These are phyloP conservation scores for Leucocoprinus sp. DNA, from an alignment of 768 basidiomycete species.

Conservation along the genomic window DNA sequence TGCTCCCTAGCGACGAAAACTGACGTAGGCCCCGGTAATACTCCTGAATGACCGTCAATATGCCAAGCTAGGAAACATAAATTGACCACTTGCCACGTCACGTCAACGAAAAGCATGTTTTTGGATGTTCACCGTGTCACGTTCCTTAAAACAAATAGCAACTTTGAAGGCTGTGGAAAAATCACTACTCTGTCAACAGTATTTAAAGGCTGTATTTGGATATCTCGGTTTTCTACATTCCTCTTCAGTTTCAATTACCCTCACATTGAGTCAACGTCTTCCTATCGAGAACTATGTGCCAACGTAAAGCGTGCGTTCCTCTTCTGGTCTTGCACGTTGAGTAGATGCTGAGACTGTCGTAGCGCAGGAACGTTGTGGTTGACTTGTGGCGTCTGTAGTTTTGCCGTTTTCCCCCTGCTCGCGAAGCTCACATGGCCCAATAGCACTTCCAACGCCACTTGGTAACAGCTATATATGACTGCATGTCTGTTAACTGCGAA, in stretches of 20 bases:
- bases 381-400: slow-evolving; percentile 52
- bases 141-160: slow-evolving; percentile 8
- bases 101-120: too few species aligned
- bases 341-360: slow-evolving; percentile 12
- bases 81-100: too few species aligned
- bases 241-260: slow-evolving; percentile 1
- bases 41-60: too few species aligned
- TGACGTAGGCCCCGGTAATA: not conserved
- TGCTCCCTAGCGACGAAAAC: not conserved
- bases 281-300: slow-evolving; percentile 45
- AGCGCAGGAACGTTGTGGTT: slow-evolving; percentile 76
- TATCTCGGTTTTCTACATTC: slow-evolving; percentile 14
- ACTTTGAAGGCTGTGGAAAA: slow-evolving; percentile 11
- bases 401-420: slow-evolving; percentile 6
- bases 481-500: slow-evolving; percentile 56
- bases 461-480: slow-evolving; percentile 68
- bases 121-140: too few species aligned
- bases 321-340: slow-evolving; percentile 9
- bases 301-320: slow-evolving; percentile 60
- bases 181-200: slow-evolving; percentile 5
- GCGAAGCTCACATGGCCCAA: slow-evolving; percentile 11
- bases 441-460: slow-evolving; percentile 78
- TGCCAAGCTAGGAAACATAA: too few species aligned
- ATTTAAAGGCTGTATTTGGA: not conserved
- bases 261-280: not conserved